These are phyloP conservation scores for Camellia oleifera DNA, from an alignment of 179 eudicot genomes.

Conservation along the genomic window DNA sequence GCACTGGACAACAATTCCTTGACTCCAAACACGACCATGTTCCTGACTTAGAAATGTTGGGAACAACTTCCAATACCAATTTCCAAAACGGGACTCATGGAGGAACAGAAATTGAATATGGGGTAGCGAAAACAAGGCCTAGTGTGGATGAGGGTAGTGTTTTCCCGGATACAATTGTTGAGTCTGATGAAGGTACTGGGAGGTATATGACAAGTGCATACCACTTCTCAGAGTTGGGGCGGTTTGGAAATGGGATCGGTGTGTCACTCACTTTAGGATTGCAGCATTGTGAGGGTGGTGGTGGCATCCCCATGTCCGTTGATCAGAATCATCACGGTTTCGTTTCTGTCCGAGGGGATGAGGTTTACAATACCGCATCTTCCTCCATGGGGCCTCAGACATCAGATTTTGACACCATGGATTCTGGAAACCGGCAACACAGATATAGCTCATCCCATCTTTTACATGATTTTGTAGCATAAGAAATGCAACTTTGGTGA, in stretches of 20 bases:
- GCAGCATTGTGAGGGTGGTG: slow-evolving; percentile 70
- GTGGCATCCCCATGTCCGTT: slow-evolving; percentile 30
- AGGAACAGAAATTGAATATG: slow-evolving; percentile 21
- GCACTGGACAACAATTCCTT: slow-evolving; percentile 24
- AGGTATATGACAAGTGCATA: slow-evolving; percentile 46
- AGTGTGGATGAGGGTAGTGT: slow-evolving; percentile 11
- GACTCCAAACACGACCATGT: slow-evolving; percentile 38
- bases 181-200: slow-evolving; percentile 27
- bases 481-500: slow-evolving; percentile 4
- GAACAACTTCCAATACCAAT: slow-evolving; percentile 18
- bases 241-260: slow-evolving; percentile 47
- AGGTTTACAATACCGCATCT: slow-evolving; percentile 24
- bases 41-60: slow-evolving; percentile 39
- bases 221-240: slow-evolving; percentile 61
- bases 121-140: slow-evolving; percentile 20
- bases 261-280: slow-evolving; percentile 88
- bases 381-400: slow-evolving; percentile 28
- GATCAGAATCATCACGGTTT: slow-evolving; percentile 27
- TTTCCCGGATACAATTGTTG: slow-evolving; percentile 23
- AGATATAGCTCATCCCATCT: slow-evolving; percentile 30
- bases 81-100: slow-evolving; percentile 27
- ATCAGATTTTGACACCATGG: slow-evolving; percentile 29
- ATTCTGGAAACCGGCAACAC: slow-evolving; percentile 29
- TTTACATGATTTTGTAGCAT: slow-evolving; percentile 41
- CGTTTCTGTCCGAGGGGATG: slow-evolving; percentile 22